Percentiles rank a stretch among this genome's conserved stretches.
Conservation (phyloP, 2,329 filamentous ascomycete genomes). For the Phaeophleospora eucalypticola region DNA sequence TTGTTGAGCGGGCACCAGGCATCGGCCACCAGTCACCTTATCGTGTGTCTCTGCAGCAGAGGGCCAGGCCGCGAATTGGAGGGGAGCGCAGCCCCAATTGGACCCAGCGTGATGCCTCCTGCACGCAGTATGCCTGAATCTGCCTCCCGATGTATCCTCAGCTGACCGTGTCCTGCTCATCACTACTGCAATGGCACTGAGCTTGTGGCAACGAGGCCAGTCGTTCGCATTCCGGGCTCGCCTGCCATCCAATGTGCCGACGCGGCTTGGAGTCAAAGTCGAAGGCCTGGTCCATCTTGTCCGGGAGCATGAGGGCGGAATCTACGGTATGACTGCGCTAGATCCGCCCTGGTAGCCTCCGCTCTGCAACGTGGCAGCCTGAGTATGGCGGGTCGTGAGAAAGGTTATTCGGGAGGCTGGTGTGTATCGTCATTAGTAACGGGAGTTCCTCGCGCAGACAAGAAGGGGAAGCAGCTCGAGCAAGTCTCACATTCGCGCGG, state of each 20-base stretch:
- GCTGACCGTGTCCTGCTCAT: conserved; percentile 36
- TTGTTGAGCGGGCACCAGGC: conserved; percentile 15
- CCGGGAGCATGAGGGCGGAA: conserved; percentile 16
- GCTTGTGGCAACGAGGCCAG: conserved; percentile 41
- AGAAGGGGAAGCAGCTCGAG: neutral
- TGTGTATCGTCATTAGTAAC: neutral
- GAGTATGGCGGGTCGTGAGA: conserved; percentile 25
- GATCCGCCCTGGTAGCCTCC: conserved; percentile 44
- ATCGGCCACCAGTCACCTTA: conserved; percentile 48
- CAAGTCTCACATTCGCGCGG: conserved; percentile 3
- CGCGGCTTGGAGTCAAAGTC: conserved; percentile 23
- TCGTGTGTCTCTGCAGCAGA: conserved; percentile 40
- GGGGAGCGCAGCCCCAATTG: conserved; percentile 15
- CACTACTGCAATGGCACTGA: conserved; percentile 38
- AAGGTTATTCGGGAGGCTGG: conserved; percentile 26
- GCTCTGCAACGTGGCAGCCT: conserved; percentile 52
- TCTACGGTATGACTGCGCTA: conserved; percentile 17
- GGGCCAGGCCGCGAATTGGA: conserved; percentile 18
- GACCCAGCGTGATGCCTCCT: conserved; percentile 20
- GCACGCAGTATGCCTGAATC: conserved; percentile 8
- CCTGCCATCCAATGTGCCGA: conserved; percentile 18
- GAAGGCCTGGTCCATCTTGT: conserved; percentile 40
- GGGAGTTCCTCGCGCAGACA: neutral
- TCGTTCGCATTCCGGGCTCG: conserved; percentile 39
- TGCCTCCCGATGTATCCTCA: conserved; percentile 36